Percentiles rank a stretch among this genome's conserved stretches.
These are phyloP conservation scores for Phoma sp. DNA, from an alignment of 2,329 filamentous ascomycete genomes.

Conservation along the genomic window DNA sequence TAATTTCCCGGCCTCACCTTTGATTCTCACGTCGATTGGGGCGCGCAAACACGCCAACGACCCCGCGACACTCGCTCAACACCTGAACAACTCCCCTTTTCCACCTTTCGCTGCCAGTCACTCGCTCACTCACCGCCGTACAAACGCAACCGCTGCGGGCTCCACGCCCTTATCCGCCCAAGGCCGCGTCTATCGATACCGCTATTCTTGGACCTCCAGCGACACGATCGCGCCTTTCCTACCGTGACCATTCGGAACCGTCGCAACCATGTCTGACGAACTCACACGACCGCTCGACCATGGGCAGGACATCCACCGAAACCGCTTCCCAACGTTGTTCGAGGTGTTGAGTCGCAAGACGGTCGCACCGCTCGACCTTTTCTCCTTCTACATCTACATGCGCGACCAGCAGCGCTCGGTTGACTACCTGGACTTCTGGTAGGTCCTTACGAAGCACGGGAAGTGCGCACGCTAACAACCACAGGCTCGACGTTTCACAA, in stretches of 20 bases:
- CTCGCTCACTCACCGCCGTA: constrained; percentile 27
- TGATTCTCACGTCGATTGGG: constrained; percentile 43
- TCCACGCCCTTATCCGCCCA: constrained; percentile 25
- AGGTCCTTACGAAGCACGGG: constrained; percentile 44
- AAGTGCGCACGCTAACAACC: constrained; percentile 29
- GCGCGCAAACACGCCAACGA: constrained; percentile 28
- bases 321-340: constrained; percentile 90
- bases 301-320: constrained; percentile 60
- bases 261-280: constrained; percentile 35
- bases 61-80: constrained; percentile 15
- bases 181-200: constrained; percentile 31
- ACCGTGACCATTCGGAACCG: background rate
- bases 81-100: constrained; percentile 11
- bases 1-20: constrained; percentile 30
- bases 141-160: constrained; percentile 24
- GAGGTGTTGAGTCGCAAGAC: constrained; percentile 94
- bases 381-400: constrained; percentile 99
- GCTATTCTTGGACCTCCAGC: constrained; percentile 23
- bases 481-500: constrained; percentile 97
- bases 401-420: constrained; percentile 97
- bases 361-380: constrained; percentile 93
- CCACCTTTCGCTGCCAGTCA: constrained; percentile 14
- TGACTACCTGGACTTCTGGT: constrained; percentile 99
- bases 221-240: constrained; percentile 28
- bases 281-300: constrained; percentile 21